Evolutionary conservation across 1,284 basidiomycete genomes (phyloP).

Genomic region (Trichosporon sp.): DNA sequence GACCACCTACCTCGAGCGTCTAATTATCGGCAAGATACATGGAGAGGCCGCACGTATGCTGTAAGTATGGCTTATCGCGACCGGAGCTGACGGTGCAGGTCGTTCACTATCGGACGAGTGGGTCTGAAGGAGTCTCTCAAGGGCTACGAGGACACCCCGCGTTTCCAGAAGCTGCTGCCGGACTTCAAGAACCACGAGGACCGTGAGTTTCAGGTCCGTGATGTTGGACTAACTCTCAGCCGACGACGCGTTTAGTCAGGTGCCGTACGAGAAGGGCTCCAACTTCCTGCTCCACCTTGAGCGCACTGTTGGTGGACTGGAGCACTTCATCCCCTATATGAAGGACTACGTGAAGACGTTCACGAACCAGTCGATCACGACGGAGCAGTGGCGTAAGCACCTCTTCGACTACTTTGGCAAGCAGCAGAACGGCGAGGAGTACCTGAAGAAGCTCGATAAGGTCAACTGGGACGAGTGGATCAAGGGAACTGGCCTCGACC

Average conservation of each 20-base stretch:
- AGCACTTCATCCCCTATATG: constrained; percentile 82
- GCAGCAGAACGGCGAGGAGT: constrained; percentile 63
- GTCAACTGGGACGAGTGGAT: constrained; percentile 90
- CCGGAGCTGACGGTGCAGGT: constrained; percentile 38
- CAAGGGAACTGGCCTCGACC: constrained; percentile 74
- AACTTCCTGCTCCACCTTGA: constrained; percentile 74
- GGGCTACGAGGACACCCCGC: constrained; percentile 59
- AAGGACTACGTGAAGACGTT: constrained; percentile 59
- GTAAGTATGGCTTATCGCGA: constrained; percentile 35
- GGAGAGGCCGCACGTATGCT: constrained; percentile 77
- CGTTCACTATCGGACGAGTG: constrained; percentile 60
- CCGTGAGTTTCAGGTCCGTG: constrained; percentile 29
- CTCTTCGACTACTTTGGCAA: constrained; percentile 73
- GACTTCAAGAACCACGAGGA: constrained; percentile 66
- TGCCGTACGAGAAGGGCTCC: constrained; percentile 75
- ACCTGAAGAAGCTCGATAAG: constrained; percentile 69
- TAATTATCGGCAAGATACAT: constrained; percentile 70
- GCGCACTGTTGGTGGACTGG: constrained; percentile 78
- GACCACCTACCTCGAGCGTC: constrained; percentile 91
- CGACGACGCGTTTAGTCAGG: constrained; percentile 72
- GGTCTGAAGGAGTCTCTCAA: constrained; percentile 72
- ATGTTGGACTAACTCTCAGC: constrained; percentile 55
- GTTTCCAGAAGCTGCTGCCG: constrained; percentile 81
- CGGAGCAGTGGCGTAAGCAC: constrained; percentile 83
- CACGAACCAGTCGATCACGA: constrained; percentile 74